A percentile compares a stretch with the other conserved stretches of the same genome.
Conservation (phyloP, 1,284 basidiomycete genomes). For the Retiboletus fuscus region DNA sequence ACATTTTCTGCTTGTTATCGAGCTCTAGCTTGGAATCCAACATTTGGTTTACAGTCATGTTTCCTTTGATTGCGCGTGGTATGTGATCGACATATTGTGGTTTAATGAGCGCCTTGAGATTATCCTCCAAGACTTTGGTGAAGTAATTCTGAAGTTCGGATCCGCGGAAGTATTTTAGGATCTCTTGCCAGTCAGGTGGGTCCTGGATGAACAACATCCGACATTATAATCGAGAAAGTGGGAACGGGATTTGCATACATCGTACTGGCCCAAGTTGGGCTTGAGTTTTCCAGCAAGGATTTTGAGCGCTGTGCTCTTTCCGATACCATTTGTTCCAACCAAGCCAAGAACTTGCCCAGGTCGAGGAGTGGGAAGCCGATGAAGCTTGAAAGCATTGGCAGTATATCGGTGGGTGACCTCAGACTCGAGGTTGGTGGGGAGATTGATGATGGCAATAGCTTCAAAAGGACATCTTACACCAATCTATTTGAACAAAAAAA, state of each 20-base stretch:
- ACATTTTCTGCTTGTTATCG: constrained; percentile 86
- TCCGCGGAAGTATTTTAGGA: constrained; percentile 96
- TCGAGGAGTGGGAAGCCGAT: constrained; percentile 93
- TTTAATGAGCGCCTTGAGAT: constrained; percentile 97
- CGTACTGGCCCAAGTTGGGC: constrained; percentile 91
- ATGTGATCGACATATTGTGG: constrained; percentile 99
- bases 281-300: constrained; percentile 95
- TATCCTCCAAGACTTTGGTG: constrained; percentile 98
- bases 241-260: constrained; percentile 63
- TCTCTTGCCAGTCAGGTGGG: constrained; percentile 97
- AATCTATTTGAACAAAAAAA: constrained; percentile 20
- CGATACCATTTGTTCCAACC: constrained; percentile 98
- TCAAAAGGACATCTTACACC: constrained; percentile 90
- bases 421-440: constrained; percentile 94
- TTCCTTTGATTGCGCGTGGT: constrained; percentile 93
- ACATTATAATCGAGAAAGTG: constrained; percentile 8
- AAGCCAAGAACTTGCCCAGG: constrained; percentile 96
- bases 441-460: constrained; percentile 96
- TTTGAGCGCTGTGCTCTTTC: constrained; percentile 96
- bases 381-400: constrained; percentile 97
- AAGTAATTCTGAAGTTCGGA: constrained; percentile 99
- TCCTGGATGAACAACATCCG: constrained; percentile 62
- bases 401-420: constrained; percentile 97
- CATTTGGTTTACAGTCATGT: constrained; percentile 88
- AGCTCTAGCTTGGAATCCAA: constrained; percentile 88